Conservation (phyloP, 169 alveolate genomes). For the Cryptosporidium andersoni region DNA sequence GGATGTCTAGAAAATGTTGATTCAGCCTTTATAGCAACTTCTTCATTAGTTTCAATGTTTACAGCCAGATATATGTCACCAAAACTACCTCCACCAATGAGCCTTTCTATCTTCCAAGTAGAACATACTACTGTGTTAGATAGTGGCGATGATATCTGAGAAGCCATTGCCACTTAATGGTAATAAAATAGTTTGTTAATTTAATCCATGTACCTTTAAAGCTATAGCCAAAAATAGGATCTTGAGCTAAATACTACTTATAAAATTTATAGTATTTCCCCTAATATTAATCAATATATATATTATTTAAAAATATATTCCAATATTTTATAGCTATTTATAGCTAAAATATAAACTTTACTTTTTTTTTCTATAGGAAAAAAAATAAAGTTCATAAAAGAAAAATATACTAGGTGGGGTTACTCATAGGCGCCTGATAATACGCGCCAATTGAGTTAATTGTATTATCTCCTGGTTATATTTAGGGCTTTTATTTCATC, state of each 20-base stretch:
- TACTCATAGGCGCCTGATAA: too few relatives aligned
- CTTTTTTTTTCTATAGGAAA: neutral
- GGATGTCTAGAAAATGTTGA: conserved; percentile 82
- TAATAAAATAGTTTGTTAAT: neutral
- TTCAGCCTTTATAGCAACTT: conserved; percentile 81
- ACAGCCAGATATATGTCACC: conserved; percentile 81
- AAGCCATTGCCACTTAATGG: conserved; percentile 14
- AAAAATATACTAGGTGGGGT: too few relatives aligned
- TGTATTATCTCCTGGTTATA: neutral
- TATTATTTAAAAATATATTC: neutral
- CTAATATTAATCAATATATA: neutral
- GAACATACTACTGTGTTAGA: conserved; percentile 74
- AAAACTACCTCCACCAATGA: conserved; percentile 80
- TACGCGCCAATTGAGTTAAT: too few relatives aligned
- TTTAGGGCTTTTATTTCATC: neutral
- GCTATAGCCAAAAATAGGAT: neutral
- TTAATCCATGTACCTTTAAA: neutral
- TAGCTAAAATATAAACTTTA: neutral
- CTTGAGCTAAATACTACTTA: conserved; percentile 4
- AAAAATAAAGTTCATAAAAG: neutral
- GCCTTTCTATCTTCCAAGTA: conserved; percentile 71
- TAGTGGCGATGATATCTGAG: conserved; percentile 67
- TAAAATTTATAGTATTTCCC: neutral
- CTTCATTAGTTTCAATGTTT: conserved; percentile 78
- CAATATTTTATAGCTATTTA: neutral